Evolutionary conservation across 2,329 filamentous ascomycete genomes (phyloP), one percentile per base, ranked within the genome.

Genomic region (Grosmannia serpens): DNA sequence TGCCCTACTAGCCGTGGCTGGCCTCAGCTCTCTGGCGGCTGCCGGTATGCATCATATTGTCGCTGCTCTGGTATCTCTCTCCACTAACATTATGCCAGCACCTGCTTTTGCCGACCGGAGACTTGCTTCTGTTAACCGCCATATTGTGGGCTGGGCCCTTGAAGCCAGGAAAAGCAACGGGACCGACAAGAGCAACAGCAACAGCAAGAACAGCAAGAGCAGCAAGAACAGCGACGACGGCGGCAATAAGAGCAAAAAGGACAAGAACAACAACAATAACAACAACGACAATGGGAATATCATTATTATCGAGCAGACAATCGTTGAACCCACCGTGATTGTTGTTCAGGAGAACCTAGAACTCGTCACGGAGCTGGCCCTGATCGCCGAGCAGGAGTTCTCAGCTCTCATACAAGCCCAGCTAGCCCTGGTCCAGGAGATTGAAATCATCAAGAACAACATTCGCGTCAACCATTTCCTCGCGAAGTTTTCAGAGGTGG

Each of bases 391-490:
- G 64, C 66, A 68, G 54, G 64, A 74, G 59, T 70, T 74, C 53
- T 68, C 70, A 20, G 68, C 68, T 41, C 67, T 73, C 15, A 64
- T 74, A 7, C 69, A 74, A 60, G 67, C 70, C 1, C 66, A 74
- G 60, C 59, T 73, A 26, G 68, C 69, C 11, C 65, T 74, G 22
- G 63, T 70, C 44, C 68, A 68, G 9, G 69, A 73, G 60, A 65
- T 74, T 47, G 68, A 74, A 61, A 69, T 67, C 26, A 70, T 74
- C 65, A 74, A 74, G 68, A 70, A 74, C 60, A 74, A 73, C 62
- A 74, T 73, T 61, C 70, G 72, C 11, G 58, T 73, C 51, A 75
- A 74, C 63, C 69, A 70, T 60, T 73, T 75, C 64, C 67, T 67
- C 61, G 64, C 69, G 10, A 67, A 68, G 22, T 73, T 72, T 58